Evolutionary conservation across 306 rosid species (phyloP).

Genomic region (Casuarina glauca): DNA sequence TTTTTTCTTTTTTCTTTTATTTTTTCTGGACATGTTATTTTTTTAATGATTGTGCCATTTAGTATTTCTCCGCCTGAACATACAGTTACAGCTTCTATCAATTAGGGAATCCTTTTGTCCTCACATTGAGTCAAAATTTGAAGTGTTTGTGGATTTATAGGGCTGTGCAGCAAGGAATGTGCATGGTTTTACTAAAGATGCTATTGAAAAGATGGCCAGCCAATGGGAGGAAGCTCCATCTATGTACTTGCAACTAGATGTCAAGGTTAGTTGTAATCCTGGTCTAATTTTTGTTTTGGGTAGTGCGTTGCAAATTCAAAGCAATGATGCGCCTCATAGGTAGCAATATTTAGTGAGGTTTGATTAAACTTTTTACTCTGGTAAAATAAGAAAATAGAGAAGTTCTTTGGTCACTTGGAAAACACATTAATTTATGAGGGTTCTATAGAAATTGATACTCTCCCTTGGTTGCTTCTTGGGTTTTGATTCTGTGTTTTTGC

Average conservation of each 20-base stretch:
- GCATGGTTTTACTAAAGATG: slow-evolving; percentile 75
- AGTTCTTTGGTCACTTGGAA: slow-evolving; percentile 18
- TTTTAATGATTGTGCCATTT: slow-evolving; percentile 16
- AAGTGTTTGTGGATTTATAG: slow-evolving; percentile 43
- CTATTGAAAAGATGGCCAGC: slow-evolving; percentile 71
- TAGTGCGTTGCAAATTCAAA: neutral
- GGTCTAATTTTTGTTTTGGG: neutral
- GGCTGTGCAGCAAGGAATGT: slow-evolving; percentile 98
- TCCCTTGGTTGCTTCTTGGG: slow-evolving; percentile 16
- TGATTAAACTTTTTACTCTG: neutral
- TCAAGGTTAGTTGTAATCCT: slow-evolving; percentile 58
- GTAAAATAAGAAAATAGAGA: neutral
- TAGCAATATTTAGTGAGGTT: neutral
- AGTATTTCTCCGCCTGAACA: slow-evolving; percentile 9
- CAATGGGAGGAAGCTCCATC: slow-evolving; percentile 94
- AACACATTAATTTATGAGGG: neutral
- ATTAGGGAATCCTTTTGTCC: slow-evolving; percentile 15
- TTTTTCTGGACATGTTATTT: neutral
- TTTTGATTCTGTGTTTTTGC: slow-evolving; percentile 36
- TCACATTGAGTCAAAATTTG: slow-evolving; percentile 21
- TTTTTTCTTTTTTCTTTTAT: no score
- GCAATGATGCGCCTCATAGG: neutral
- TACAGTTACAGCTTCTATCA: neutral
- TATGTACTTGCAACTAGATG: slow-evolving; percentile 75
- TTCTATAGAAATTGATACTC: slow-evolving; percentile 7